These are phyloP conservation scores for Cutaneotrichosporon sp. DNA, from an alignment of 1,284 basidiomycete species.

Conservation along the genomic window DNA sequence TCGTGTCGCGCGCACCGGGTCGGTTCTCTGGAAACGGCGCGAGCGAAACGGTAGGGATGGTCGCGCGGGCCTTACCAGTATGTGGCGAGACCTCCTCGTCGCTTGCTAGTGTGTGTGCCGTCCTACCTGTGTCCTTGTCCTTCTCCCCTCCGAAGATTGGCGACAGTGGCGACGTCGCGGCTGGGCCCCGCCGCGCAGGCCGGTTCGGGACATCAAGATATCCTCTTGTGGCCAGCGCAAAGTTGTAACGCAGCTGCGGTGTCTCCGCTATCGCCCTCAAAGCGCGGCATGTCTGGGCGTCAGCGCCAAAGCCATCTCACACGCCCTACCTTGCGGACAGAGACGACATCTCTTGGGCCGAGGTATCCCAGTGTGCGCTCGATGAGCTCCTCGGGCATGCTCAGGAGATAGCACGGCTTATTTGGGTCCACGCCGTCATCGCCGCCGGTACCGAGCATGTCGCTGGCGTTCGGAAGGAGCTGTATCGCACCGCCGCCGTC, in stretches of 20 bases:
- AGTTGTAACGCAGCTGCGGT: conserved; percentile 4
- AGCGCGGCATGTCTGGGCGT: conserved; percentile 7
- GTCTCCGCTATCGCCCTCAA: not conserved
- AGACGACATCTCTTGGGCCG: not conserved
- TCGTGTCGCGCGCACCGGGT: conserved; percentile 10
- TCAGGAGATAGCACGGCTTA: not conserved
- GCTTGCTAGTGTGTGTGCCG: not conserved
- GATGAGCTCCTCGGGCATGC: conserved; percentile 7
- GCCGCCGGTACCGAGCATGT: not conserved
- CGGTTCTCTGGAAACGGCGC: conserved; percentile 19
- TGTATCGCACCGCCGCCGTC: too few species aligned
- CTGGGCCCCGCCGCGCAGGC: not conserved
- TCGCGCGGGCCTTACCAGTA: conserved; percentile 14
- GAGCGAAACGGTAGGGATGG: conserved; percentile 17
- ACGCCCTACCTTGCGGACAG: not conserved
- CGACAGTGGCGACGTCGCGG: too few species aligned
- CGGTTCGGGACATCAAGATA: conserved; percentile 9
- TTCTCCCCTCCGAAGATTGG: too few species aligned
- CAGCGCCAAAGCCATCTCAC: not conserved
- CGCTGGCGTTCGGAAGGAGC: not conserved
- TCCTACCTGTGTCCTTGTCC: too few species aligned
- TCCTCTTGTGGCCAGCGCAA: conserved; percentile 1
- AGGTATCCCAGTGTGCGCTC: conserved; percentile 3
- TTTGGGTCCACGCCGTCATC: not conserved
- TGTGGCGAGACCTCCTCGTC: conserved; percentile 16